Base-by-base conservation (phyloP, 1,139 yeast species). In the Lodderomyces margitis region DNA sequence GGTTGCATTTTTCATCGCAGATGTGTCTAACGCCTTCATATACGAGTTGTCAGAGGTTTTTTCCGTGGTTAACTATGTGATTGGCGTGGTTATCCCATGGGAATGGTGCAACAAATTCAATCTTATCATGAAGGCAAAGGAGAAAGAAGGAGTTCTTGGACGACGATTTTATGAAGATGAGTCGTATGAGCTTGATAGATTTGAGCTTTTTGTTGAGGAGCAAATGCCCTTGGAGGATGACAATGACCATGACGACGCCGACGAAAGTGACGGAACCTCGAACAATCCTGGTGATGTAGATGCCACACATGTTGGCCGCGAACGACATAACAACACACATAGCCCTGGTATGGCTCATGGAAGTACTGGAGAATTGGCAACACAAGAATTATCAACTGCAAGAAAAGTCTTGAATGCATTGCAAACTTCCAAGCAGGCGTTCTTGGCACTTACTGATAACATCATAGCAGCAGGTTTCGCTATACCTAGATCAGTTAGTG, bases 41-140 rank as follows among this genome's bases (percentile, higher is more conserved):
- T 78, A 78, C 47, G 84, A 82, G 48, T 72, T 87, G 53, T 80
- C 89, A 10, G 91, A 85, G 52, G 68, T 86, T 35, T 82, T 85
- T 55, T 81, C 84, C 34, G 80, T 87, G 30, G 82, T 84, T 1
- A 75, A 83, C 7, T 85, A 83, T 56, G 81, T 85, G n/a, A 71
- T 83, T 21, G 76, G 87, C 40, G 86, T 86, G 36, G 85, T 86
- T 5, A 73, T 85, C 14, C 88, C 87, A 0, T 87, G 95, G 95
- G 94, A 84, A 60, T 87, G 95, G 95, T 78, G 87, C 47, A 88
- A 86, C 55, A 73, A 87, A 47, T 75, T 83, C 41, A 76, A 77
- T 45, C 64, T 74, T 11, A 64, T 82, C 21, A 83, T 83, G 64
- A 77, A 77, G 50, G 72, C 71, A n/a, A 77, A 77, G 46, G 95